Conservation (phyloP, 1,284 basidiomycete species). For the Naganishia liquefaciens region DNA sequence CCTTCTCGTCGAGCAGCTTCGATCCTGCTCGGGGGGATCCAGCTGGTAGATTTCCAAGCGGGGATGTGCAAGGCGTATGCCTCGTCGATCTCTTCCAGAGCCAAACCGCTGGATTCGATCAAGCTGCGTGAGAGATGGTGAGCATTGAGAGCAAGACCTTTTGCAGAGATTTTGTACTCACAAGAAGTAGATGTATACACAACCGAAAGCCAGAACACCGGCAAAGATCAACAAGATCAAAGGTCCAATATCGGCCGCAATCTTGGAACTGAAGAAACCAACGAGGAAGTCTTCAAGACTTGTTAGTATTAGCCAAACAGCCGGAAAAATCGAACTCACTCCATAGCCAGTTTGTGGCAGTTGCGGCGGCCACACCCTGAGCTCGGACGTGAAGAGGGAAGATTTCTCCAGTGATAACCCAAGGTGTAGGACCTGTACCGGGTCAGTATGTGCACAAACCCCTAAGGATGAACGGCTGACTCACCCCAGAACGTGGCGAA, state of each 20-base stretch:
- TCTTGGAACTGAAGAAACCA: slow-evolving; percentile 67
- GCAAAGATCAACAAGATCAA: slow-evolving; percentile 61
- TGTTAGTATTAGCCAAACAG: background rate
- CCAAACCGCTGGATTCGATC: slow-evolving; percentile 74
- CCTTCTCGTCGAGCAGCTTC: slow-evolving; percentile 17
- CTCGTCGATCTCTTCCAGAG: slow-evolving; percentile 76
- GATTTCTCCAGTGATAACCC: slow-evolving; percentile 65
- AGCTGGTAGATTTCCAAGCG: slow-evolving; percentile 65
- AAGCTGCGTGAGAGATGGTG: slow-evolving; percentile 58
- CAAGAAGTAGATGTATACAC: slow-evolving; percentile 60
- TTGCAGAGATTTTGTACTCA: slow-evolving; percentile 6
- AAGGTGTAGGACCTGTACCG: slow-evolving; percentile 56
- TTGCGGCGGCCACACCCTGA: slow-evolving; percentile 71
- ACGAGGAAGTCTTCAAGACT: slow-evolving; percentile 73
- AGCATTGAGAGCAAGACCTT: no score
- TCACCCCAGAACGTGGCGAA: slow-evolving; percentile 71
- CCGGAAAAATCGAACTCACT: slow-evolving; percentile 48
- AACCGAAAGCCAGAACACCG: slow-evolving; percentile 70
- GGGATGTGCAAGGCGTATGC: slow-evolving; percentile 66
- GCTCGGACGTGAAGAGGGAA: slow-evolving; percentile 74
- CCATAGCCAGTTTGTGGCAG: slow-evolving; percentile 56
- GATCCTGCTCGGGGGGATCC: slow-evolving; percentile 57
- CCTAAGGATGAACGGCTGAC: background rate
- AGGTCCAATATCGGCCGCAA: slow-evolving; percentile 65
- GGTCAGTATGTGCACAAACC: slow-evolving; percentile 38